Conservation (phyloP, 2,329 filamentous ascomycete genomes). For the Intubia oerlemansii region DNA sequence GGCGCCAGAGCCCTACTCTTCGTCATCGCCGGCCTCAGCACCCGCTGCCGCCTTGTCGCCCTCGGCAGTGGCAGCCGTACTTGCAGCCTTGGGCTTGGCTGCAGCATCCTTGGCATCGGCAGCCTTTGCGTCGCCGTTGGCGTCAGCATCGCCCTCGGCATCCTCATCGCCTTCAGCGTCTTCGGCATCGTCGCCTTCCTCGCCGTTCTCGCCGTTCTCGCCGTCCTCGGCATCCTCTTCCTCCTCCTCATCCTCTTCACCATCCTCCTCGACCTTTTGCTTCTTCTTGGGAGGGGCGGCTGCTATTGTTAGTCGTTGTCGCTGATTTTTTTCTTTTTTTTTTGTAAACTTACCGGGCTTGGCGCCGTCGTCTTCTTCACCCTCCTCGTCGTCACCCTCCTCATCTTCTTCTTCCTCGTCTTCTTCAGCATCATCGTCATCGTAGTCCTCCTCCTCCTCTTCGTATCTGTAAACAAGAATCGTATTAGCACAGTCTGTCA, state of each 20-base stretch:
- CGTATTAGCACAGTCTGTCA: too few relatives aligned
- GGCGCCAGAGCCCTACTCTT: too few relatives aligned
- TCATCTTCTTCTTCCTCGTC: slow-evolving; percentile 18
- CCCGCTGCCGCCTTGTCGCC: too few relatives aligned
- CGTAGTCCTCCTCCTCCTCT: slow-evolving; percentile 11
- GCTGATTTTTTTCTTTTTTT: slow-evolving; percentile 8
- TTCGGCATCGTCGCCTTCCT: slow-evolving; percentile 11
- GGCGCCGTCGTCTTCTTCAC: slow-evolving; percentile 1
- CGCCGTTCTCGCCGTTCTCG: slow-evolving; percentile 9
- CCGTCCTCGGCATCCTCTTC: slow-evolving; percentile 9
- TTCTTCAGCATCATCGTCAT: slow-evolving; percentile 10
- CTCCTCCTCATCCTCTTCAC: slow-evolving; percentile 11
- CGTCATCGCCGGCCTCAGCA: slow-evolving; percentile 6
- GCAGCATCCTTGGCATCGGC: slow-evolving; percentile 1
- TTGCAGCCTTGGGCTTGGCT: slow-evolving; percentile 5
- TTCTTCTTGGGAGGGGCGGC: slow-evolving; percentile 26
- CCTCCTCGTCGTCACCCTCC: slow-evolving; percentile 17
- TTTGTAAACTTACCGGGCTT: slow-evolving; percentile 4
- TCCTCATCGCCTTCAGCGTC: slow-evolving; percentile 11
- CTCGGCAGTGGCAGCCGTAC: too few relatives aligned
- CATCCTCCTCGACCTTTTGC: slow-evolving; percentile 21
- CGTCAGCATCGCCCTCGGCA: slow-evolving; percentile 11
- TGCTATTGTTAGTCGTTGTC: background rate
- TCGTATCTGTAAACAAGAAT: slow-evolving; percentile 1
- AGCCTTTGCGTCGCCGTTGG: slow-evolving; percentile 3